Base-by-base conservation (phyloP, 257 asterid genomes). In the Anisodus tanguticus region DNA sequence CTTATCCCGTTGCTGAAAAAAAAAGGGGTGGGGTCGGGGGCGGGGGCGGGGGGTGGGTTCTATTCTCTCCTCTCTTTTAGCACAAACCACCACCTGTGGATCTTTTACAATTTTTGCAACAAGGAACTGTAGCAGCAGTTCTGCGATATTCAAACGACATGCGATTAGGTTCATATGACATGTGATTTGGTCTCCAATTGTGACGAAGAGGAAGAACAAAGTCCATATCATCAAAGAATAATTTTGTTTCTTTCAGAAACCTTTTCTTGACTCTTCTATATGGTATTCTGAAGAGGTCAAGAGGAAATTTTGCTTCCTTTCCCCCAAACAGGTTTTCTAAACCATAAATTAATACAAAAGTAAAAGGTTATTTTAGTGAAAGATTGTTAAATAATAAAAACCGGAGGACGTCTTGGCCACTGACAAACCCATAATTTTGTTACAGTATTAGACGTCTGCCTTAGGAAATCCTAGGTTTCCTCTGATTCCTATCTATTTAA, bases 291-390 rank as follows among this genome's bases (percentile, higher is more conserved):
- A 51, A 54, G 63, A 76, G 62, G 13, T 51, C 81, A 76, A 26
- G 62, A 26, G 81, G 47, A 2, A 76, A 76, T 76, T 13, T 76
- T 76, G 22, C 47, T 76, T 76, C 45, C 47, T 76, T 74, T 26
- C 12, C 64, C 8, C 64, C 81, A 12, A 7, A 53, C 81, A 51
- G 81, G 7, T 3, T 51, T 74, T 76, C 49, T 76, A 1, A 53
- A 76, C 15, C 49, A 13, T 7, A 53, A 76, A 53, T 51, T 26
- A 53, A 76, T 76, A 26, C 10, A n/a, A 11, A 72, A 22, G 62
- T 76, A 13, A 26, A 76, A 76, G 47, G 26, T 26, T 53, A 10
- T 26, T 11, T 41, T 7, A 12, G 22, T 51, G 64, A 53, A 8
- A 76, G 13, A 53, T 53, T 7, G 2, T 5, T 76, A 76, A 26